These are phyloP conservation scores for Aspergillus pseudoviridinutans DNA, from an alignment of 2,329 filamentous ascomycete species.

Conservation along the genomic window DNA sequence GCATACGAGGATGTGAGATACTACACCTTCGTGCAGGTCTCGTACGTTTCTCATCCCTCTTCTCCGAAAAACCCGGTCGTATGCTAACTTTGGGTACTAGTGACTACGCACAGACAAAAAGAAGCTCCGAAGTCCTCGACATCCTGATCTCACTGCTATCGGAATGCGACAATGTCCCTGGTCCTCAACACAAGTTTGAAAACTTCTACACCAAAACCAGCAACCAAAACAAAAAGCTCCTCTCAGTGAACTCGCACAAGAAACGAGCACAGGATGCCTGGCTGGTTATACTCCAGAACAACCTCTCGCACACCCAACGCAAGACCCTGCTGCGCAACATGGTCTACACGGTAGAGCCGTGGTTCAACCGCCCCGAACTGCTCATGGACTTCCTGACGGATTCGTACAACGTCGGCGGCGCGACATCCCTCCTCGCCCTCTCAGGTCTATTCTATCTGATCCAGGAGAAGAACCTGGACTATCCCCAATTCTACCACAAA, in stretches of 20 bases:
- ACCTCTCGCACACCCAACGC: conserved; percentile 65
- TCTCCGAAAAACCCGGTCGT: background rate
- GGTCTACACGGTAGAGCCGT: conserved; percentile 75
- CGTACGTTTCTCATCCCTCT: conserved; percentile 48
- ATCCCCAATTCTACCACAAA: conserved; percentile 88
- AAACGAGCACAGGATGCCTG: conserved; percentile 81
- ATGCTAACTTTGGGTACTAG: conserved; percentile 16
- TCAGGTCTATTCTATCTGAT: conserved; percentile 96
- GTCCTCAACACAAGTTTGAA: conserved; percentile 32
- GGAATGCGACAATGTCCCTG: conserved; percentile 64
- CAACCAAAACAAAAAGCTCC: conserved; percentile 64
- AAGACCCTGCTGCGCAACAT: conserved; percentile 75
- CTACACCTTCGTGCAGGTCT: conserved; percentile 71
- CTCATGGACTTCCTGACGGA: conserved; percentile 97
- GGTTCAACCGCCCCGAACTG: conserved; percentile 83
- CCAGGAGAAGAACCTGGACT: conserved; percentile 88
- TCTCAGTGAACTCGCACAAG: conserved; percentile 67
- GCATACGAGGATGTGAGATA: conserved; percentile 81
- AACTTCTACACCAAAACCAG: conserved; percentile 46
- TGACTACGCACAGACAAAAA: conserved; percentile 29
- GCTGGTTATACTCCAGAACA: conserved; percentile 68
- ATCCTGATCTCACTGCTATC: conserved; percentile 37
- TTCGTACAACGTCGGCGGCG: conserved; percentile 81
- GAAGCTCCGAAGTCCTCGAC: conserved; percentile 29
- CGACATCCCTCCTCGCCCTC: conserved; percentile 79